Conservation (phyloP, 2,329 filamentous ascomycete genomes). For the Proliferodiscus dingleyae region DNA sequence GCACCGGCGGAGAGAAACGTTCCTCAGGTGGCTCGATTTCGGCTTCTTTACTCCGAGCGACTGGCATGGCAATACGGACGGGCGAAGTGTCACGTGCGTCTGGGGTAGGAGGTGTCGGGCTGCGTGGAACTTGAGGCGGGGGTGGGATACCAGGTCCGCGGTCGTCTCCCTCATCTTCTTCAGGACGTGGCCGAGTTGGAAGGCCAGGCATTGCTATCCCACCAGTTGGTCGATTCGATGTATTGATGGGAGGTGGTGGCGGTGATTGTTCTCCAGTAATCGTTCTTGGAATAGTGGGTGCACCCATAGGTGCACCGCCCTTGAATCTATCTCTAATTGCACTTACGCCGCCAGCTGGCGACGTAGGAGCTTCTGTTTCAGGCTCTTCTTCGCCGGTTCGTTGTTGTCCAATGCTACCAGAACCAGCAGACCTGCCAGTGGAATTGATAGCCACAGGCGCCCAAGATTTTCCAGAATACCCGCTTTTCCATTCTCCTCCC, state of each 20-base stretch:
- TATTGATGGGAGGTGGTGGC: conserved; percentile 33
- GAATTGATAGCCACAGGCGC: conserved; percentile 71
- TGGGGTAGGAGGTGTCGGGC: conserved; percentile 39
- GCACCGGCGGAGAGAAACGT: conserved; percentile 46
- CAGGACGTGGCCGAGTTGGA: conserved; percentile 52
- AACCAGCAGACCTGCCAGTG: conserved; percentile 56
- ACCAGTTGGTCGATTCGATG: conserved; percentile 58
- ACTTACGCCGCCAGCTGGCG: conserved; percentile 60
- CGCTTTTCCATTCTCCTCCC: conserved; percentile 78
- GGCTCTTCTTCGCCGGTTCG: conserved; percentile 53
- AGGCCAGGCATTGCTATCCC: conserved; percentile 77
- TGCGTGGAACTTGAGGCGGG: conserved; percentile 34
- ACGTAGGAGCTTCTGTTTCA: conserved; percentile 45
- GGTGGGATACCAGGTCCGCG: conserved; percentile 42
- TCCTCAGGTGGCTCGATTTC: conserved; percentile 49
- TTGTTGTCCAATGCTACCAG: conserved; percentile 49
- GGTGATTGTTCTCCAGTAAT: conserved; percentile 32
- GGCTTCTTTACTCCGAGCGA: conserved; percentile 56
- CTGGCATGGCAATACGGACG: conserved; percentile 80
- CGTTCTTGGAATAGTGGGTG: conserved; percentile 33
- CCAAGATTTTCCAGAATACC: conserved; percentile 88
- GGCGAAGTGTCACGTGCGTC: conserved; percentile 61
- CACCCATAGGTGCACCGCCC: conserved; percentile 66
- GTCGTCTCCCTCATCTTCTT: conserved; percentile 46
- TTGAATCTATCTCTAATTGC: conserved; percentile 81